A percentile compares a stretch with the other conserved stretches of the same genome.
Conservation (phyloP, 2,329 filamentous ascomycete genomes). For the Whalleya microplaca region DNA sequence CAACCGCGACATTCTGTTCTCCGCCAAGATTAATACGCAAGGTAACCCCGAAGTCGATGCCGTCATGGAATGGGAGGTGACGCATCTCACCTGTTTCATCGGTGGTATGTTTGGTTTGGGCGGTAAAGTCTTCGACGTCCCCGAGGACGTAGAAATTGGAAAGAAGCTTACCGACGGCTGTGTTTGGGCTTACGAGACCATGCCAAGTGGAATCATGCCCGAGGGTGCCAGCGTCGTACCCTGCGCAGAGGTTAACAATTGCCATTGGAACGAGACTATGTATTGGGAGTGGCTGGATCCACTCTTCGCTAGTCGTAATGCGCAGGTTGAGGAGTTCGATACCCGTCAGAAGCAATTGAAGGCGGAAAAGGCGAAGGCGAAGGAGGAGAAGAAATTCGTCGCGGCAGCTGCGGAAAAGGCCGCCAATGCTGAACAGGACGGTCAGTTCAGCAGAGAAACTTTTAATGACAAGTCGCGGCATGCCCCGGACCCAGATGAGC, state of each 20-base stretch:
- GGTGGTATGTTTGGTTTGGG: constrained; percentile 72
- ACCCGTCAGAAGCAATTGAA: constrained; percentile 45
- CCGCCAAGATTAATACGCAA: constrained; percentile 61
- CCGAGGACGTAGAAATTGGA: constrained; percentile 65
- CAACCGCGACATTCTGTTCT: constrained; percentile 72
- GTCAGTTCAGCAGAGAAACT: constrained; percentile 7
- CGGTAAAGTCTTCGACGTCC: constrained; percentile 62
- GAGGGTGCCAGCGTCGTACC: constrained; percentile 55
- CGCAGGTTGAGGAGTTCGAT: constrained; percentile 48
- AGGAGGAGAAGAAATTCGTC: constrained; percentile 20
- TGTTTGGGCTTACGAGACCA: constrained; percentile 69
- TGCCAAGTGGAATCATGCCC: constrained; percentile 66
- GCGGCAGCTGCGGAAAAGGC: constrained; percentile 1
- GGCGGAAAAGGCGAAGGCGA: constrained; percentile 32
- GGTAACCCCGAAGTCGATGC: constrained; percentile 47
- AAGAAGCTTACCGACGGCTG: constrained; percentile 69
- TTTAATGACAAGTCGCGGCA: constrained; percentile 1
- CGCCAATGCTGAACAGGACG: constrained; percentile 1
- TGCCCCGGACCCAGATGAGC: constrained; percentile 5
- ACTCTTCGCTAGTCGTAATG: constrained; percentile 45
- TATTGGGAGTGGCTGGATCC: constrained; percentile 57
- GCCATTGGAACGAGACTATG: constrained; percentile 56
- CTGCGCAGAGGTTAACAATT: constrained; percentile 52
- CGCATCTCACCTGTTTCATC: constrained; percentile 69
- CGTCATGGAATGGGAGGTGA: constrained; percentile 60